Evolutionary conservation across 2,329 filamentous ascomycete genomes (phyloP).

Genomic region (Penicillium verrucosum): DNA sequence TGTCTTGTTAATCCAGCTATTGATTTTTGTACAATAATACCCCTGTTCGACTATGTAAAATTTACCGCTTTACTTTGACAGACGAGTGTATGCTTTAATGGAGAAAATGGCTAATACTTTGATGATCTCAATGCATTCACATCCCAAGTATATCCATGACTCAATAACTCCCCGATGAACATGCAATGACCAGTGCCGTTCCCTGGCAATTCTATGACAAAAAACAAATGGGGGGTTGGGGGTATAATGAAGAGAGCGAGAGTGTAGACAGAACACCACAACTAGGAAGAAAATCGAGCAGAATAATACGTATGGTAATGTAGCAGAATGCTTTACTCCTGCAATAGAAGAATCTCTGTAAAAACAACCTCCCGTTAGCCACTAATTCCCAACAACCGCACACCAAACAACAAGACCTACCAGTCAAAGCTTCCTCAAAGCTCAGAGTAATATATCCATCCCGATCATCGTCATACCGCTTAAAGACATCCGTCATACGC

Average conservation of each 20-base stretch:
- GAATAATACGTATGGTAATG: not conserved
- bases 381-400: not conserved
- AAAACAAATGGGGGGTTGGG: not conserved
- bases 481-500: conserved; percentile 98
- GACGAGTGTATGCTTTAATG: not conserved
- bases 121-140: not conserved
- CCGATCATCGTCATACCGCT: conserved; percentile 95
- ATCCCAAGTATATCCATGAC: not conserved
- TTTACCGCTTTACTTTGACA: not conserved
- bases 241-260: conserved; percentile 11
- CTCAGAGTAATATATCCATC: conserved; percentile 87
- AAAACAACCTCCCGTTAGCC: conserved; percentile 1
- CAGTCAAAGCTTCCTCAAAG: conserved; percentile 76
- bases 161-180: not conserved
- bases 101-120: not conserved
- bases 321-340: conserved; percentile 27
- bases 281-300: not conserved
- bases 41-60: not conserved
- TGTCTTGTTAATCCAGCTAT: not conserved
- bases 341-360: conserved; percentile 36
- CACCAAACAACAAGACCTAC: conserved; percentile 30
- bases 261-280: conserved; percentile 2
- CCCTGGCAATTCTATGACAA: conserved; percentile 4
- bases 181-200: not conserved
- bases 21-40: not conserved